A percentile compares a stretch with the other conserved stretches of the same genome.
phyloP scores from a whole-genome alignment of 257 asterid genomes.

The Petunia secreta region DNA sequence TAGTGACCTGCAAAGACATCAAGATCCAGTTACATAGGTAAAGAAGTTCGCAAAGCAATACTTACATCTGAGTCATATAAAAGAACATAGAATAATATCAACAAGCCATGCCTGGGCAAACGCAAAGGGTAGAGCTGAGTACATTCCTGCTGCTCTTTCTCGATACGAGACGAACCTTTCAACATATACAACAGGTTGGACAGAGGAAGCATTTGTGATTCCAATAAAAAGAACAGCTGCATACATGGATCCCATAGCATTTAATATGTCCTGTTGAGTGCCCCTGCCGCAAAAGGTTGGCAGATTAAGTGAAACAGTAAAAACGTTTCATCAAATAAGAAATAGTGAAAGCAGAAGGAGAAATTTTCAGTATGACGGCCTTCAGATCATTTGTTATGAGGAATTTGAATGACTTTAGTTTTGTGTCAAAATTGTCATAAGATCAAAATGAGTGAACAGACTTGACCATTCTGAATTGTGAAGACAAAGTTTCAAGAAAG shows the following conservation, averaged over 20 bases:
- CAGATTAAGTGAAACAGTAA: background rate
- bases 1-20: conserved; percentile 58
- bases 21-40: background rate
- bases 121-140: conserved; percentile 90
- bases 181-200: conserved; percentile 76
- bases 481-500: conserved; percentile 28
- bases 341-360: background rate
- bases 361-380: background rate
- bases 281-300: conserved; percentile 47
- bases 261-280: conserved; percentile 75
- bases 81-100: background rate
- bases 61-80: background rate
- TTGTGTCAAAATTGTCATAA: background rate
- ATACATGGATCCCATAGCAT: conserved; percentile 98
- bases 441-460: conserved; percentile 6
- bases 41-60: background rate
- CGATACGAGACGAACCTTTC: conserved; percentile 83
- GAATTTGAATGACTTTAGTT: background rate
- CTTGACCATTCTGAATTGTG: background rate
- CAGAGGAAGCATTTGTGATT: conserved; percentile 77
- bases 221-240: conserved; percentile 88
- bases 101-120: conserved; percentile 67
- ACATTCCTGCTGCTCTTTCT: conserved; percentile 97
- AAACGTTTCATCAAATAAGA: background rate
- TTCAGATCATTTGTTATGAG: background rate